These are phyloP conservation scores for Hyphodiscus sp. DNA, from an alignment of 2,329 filamentous ascomycete species.

Conservation along the genomic window DNA sequence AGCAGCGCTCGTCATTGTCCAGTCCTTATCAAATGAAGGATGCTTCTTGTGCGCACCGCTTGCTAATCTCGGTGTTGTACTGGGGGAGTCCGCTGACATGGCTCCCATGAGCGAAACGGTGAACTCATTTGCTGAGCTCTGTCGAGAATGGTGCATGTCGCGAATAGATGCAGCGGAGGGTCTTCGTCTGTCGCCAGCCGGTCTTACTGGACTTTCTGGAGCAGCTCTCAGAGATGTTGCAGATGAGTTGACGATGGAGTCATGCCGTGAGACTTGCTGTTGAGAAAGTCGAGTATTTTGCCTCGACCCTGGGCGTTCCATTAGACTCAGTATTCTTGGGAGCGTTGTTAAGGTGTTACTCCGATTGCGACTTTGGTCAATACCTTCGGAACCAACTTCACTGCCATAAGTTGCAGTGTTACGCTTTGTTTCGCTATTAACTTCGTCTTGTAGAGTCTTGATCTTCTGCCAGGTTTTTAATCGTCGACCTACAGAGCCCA, in stretches of 20 bases:
- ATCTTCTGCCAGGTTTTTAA: conserved; percentile 97
- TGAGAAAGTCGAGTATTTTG: conserved; percentile 25
- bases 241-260: conserved; percentile 37
- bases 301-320: conserved; percentile 21
- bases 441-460: conserved; percentile 83
- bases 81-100: conserved; percentile 28
- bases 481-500: conserved; percentile 82
- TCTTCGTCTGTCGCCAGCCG: conserved; percentile 40
- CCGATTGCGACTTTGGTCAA: conserved; percentile 39
- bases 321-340: conserved; percentile 26
- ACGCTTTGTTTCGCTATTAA: conserved; percentile 50
- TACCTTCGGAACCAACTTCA: conserved; percentile 51
- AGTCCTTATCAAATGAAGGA: conserved; percentile 64
- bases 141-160: conserved; percentile 74
- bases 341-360: conserved; percentile 20
- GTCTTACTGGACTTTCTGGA: conserved; percentile 33
- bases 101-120: conserved; percentile 39
- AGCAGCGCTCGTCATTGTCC: conserved; percentile 50
- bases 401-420: conserved; percentile 52
- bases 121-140: conserved; percentile 55
- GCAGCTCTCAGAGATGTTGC: conserved; percentile 35
- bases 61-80: conserved; percentile 11
- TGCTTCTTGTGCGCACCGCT: conserved; percentile 50
- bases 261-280: conserved; percentile 24
- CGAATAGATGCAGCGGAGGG: conserved; percentile 79